Evolutionary conservation across 2,329 filamentous ascomycete species (phyloP).

Genomic region (Colletotrichum sublineola): DNA sequence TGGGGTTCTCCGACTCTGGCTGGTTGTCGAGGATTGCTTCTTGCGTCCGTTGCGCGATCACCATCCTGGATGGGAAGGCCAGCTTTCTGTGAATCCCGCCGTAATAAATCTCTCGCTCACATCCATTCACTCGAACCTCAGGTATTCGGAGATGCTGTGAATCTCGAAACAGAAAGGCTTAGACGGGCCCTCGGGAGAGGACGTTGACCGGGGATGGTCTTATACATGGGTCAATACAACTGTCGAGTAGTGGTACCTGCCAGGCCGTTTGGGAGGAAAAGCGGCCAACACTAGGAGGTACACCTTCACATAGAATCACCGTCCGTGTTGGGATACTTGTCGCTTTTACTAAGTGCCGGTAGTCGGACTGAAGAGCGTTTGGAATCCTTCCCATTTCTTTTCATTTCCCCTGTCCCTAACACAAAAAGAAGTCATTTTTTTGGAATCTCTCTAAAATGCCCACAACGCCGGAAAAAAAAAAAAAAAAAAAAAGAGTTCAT

Average conservation of each 20-base stretch:
- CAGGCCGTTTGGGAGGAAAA: background rate
- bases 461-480: constrained; percentile 33
- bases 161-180: too few relatives aligned
- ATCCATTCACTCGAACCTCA: background rate
- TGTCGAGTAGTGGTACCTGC: background rate
- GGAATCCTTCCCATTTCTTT: constrained; percentile 14
- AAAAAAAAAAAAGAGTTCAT: constrained; percentile 25
- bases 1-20: background rate
- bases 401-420: background rate
- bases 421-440: constrained; percentile 6
- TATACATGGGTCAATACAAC: background rate
- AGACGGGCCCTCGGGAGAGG: too few relatives aligned
- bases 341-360: background rate
- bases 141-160: background rate
- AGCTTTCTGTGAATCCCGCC: background rate
- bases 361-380: background rate
- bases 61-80: background rate
- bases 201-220: background rate
- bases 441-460: constrained; percentile 42
- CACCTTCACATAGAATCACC: background rate
- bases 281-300: background rate
- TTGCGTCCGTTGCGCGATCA: background rate
- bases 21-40: background rate
- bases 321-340: background rate
- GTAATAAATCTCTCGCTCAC: background rate